A percentile compares a stretch with the other conserved stretches of the same genome.
These are phyloP conservation scores for Astrocystis sublimbata DNA, from an alignment of 495 filamentous ascomycete genomes.

Conservation along the genomic window DNA sequence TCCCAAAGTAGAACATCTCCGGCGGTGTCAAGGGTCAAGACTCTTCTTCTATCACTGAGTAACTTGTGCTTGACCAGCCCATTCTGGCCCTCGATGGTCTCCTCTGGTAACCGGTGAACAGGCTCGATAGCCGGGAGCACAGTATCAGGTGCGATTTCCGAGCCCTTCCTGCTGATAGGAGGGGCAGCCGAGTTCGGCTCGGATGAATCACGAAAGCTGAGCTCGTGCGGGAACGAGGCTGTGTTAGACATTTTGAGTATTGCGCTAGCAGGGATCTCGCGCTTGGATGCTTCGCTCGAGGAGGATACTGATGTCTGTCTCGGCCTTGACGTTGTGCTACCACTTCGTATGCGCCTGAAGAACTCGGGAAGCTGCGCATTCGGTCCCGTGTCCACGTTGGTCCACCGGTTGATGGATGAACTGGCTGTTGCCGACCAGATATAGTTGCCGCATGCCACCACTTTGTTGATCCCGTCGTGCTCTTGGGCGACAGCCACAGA, in stretches of 20 bases:
- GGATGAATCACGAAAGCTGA: slow-evolving; percentile 33
- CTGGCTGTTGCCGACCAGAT: slow-evolving; percentile 94
- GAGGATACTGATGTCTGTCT: slow-evolving; percentile 31
- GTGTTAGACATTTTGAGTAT: slow-evolving; percentile 81
- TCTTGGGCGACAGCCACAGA: slow-evolving; percentile 89
- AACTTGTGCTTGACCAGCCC: slow-evolving; percentile 91
- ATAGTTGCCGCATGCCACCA: slow-evolving; percentile 75
- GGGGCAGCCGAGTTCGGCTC: slow-evolving; percentile 50
- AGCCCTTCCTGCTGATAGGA: slow-evolving; percentile 54
- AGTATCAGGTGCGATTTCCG: slow-evolving; percentile 62
- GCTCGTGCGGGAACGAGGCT: slow-evolving; percentile 62
- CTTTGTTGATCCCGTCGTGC: slow-evolving; percentile 82
- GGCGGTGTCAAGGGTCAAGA: slow-evolving; percentile 89
- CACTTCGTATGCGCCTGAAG: slow-evolving; percentile 57
- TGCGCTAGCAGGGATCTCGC: slow-evolving; percentile 73
- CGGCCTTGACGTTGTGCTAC: slow-evolving; percentile 45
- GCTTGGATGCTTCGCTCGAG: slow-evolving; percentile 44
- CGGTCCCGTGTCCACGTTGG: slow-evolving; percentile 74
- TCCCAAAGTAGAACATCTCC: slow-evolving; percentile 98
- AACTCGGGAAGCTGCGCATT: slow-evolving; percentile 54
- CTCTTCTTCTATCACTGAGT: slow-evolving; percentile 85
- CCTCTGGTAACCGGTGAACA: slow-evolving; percentile 71
- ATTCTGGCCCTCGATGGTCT: slow-evolving; percentile 92
- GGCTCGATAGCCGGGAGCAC: slow-evolving; percentile 61
- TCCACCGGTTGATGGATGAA: slow-evolving; percentile 95